Evolutionary conservation across 768 basidiomycete genomes (phyloP).

Genomic region (Suillus alpinus): DNA sequence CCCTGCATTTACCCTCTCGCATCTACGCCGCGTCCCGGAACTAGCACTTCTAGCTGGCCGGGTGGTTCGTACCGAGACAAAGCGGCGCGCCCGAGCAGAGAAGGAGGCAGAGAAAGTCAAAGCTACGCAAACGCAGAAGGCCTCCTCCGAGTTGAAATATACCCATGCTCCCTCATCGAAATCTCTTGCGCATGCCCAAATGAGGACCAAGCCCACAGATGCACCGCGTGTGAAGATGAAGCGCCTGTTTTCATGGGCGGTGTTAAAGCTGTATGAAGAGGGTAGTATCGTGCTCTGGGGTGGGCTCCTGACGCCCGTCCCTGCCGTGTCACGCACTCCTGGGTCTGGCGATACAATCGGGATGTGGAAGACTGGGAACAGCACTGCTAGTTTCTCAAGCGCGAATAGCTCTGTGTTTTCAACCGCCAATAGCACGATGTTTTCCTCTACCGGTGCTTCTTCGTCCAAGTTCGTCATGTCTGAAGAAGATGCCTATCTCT

Average conservation of each 20-base stretch:
- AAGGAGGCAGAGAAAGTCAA: conserved; percentile 39
- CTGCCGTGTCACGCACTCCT: conserved; percentile 3
- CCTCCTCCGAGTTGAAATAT: not conserved
- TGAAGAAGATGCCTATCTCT: conserved; percentile 39
- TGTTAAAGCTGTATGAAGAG: conserved; percentile 63
- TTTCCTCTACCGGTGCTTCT: conserved; percentile 27
- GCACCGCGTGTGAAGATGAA: conserved; percentile 50
- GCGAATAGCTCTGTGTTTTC: conserved; percentile 13
- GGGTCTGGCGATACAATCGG: conserved; percentile 23
- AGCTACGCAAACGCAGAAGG: not conserved
- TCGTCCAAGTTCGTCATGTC: conserved; percentile 28
- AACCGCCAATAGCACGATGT: conserved; percentile 23
- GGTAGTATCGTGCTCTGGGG: conserved; percentile 78
- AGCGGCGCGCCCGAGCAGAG: conserved; percentile 50
- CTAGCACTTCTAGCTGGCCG: conserved; percentile 60
- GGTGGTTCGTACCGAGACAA: conserved; percentile 60
- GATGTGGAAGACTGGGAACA: conserved; percentile 48
- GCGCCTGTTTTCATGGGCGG: conserved; percentile 63
- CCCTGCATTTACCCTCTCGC: conserved; percentile 59
- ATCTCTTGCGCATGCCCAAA: not conserved
- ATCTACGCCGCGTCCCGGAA: conserved; percentile 76
- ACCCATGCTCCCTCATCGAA: not conserved
- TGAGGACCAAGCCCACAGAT: conserved; percentile 10
- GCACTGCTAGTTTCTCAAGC: conserved; percentile 28
- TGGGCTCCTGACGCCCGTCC: conserved; percentile 43